Evolutionary conservation across 306 rosid species (phyloP).

Genomic region (Begonia fuchsioides): DNA sequence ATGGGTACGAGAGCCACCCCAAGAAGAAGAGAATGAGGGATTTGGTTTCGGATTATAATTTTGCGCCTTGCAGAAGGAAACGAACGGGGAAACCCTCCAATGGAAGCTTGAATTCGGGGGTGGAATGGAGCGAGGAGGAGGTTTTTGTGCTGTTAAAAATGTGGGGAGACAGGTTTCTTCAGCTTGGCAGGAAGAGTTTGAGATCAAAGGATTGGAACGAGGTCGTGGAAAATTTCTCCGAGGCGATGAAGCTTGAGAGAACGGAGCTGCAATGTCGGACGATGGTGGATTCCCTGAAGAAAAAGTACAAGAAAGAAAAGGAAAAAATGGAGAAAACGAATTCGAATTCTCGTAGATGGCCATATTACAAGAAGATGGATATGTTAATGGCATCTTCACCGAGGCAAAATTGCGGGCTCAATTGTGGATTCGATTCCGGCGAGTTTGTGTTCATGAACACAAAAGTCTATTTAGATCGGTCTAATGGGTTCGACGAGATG

Average conservation of each 20-base stretch:
- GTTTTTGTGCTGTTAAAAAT: slow-evolving; percentile 53
- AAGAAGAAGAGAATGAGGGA: slow-evolving; percentile 39
- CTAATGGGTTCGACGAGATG: slow-evolving; percentile 82
- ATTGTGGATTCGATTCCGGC: slow-evolving; percentile 12
- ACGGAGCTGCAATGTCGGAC: slow-evolving; percentile 33
- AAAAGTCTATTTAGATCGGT: slow-evolving; percentile 53
- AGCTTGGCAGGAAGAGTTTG: slow-evolving; percentile 66
- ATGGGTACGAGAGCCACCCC: slow-evolving; percentile 26
- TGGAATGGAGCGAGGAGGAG: slow-evolving; percentile 51
- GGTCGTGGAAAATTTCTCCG: slow-evolving; percentile 55
- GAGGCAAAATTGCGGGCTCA: too few species aligned
- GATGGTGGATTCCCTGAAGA: too few species aligned
- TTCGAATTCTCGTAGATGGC: too few species aligned
- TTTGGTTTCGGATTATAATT: slow-evolving; percentile 32
- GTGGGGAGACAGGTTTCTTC: slow-evolving; percentile 70
- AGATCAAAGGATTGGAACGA: slow-evolving; percentile 72
- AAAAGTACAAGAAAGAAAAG: too few species aligned
- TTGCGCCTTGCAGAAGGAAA: slow-evolving; percentile 14
- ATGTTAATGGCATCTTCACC: too few species aligned
- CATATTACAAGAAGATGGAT: too few species aligned
- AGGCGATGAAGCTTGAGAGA: slow-evolving; percentile 29
- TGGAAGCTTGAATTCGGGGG: slow-evolving; percentile 7
- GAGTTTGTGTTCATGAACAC: slow-evolving; percentile 78
- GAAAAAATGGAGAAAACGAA: too few species aligned
- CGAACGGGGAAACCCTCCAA: slow-evolving; percentile 15